These are phyloP conservation scores for Ogataea methanolica DNA, from an alignment of 805 yeast genomes.

Conservation along the genomic window DNA sequence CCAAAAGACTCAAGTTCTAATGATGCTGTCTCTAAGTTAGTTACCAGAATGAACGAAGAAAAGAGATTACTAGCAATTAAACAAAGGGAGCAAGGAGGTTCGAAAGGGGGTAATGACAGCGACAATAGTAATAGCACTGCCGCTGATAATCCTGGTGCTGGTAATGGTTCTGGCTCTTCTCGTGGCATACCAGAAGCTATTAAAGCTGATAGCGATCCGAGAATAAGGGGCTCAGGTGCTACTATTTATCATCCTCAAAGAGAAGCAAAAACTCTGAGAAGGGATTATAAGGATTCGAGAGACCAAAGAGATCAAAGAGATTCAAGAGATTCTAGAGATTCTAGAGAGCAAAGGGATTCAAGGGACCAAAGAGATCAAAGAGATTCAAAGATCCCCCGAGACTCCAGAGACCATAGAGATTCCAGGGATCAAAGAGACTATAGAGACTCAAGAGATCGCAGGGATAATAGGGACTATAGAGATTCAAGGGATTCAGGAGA, in stretches of 20 bases:
- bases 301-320: background rate
- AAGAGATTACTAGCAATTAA: background rate
- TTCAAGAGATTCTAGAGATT: background rate
- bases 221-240: no score
- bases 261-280: no score
- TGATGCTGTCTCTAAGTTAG: background rate
- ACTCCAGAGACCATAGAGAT: conserved; percentile 2
- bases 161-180: background rate
- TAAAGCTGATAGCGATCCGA: background rate
- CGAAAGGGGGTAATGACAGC: background rate
- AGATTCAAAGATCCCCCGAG: conserved; percentile 1
- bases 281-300: background rate
- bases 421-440: background rate
- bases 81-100: background rate
- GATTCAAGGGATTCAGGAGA: conserved; percentile 1
- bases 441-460: conserved; percentile 3
- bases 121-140: background rate
- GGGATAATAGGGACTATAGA: background rate
- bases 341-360: background rate
- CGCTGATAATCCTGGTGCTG: background rate
- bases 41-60: background rate
- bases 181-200: background rate
- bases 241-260: no score
- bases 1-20: background rate
- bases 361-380: background rate